These are phyloP conservation scores for Rosellinia necatrix DNA, from an alignment of 2,329 filamentous ascomycete genomes.

Conservation along the genomic window DNA sequence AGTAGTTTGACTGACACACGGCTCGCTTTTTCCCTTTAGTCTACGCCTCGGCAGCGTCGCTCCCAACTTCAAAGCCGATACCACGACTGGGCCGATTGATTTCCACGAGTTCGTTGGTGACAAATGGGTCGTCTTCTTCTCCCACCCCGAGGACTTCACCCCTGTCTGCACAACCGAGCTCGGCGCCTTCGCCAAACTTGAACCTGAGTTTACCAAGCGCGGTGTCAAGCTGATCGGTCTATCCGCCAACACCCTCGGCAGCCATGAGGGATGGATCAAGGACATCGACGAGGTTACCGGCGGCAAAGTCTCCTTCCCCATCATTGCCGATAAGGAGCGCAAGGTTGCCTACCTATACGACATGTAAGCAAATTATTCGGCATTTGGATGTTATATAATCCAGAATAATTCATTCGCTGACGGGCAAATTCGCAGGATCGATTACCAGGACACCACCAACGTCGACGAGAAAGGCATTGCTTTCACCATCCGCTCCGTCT, in stretches of 20 bases:
- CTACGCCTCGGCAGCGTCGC: constrained; percentile 70
- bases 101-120: constrained; percentile 82
- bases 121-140: constrained; percentile 83
- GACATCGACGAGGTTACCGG: constrained; percentile 82
- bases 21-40: constrained; percentile 40
- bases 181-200: constrained; percentile 87
- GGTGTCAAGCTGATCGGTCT: constrained; percentile 91
- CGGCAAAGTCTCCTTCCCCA: constrained; percentile 73
- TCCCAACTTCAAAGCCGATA: constrained; percentile 84
- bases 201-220: constrained; percentile 84
- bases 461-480: constrained; percentile 82
- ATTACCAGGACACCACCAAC: constrained; percentile 81
- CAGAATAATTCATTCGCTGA: constrained; percentile 9
- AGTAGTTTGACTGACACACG: constrained; percentile 8
- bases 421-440: constrained; percentile 57
- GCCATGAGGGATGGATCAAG: constrained; percentile 87
- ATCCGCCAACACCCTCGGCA: constrained; percentile 81
- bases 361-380: constrained; percentile 71
- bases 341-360: constrained; percentile 78
- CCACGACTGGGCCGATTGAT: constrained; percentile 76
- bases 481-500: constrained; percentile 93
- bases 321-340: constrained; percentile 79
- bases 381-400: no score
- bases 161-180: constrained; percentile 96
- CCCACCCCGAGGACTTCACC: constrained; percentile 88